These are phyloP conservation scores for Saccharomycopsis guyanensis DNA, from an alignment of 805 yeast genomes.

Conservation along the genomic window DNA sequence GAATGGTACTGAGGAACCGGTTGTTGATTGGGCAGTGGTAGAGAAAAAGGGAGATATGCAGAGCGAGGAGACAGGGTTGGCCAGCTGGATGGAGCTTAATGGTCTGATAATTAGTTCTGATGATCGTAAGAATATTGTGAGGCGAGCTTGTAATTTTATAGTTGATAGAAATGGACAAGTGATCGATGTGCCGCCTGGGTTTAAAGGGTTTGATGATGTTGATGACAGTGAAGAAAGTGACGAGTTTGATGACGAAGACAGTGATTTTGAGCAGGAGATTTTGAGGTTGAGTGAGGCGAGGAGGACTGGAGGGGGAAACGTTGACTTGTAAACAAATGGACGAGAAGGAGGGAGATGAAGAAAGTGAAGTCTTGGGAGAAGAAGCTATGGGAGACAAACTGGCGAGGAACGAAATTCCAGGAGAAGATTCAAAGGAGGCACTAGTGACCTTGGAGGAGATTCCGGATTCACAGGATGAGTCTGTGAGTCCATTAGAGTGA, in stretches of 20 bases:
- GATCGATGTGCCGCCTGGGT: slow-evolving; percentile 5
- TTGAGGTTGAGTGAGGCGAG: not conserved
- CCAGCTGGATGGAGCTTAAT: not conserved
- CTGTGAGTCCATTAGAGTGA: too few relatives aligned
- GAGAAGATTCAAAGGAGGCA: too few relatives aligned
- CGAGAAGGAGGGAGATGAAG: not conserved
- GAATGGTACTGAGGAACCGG: not conserved
- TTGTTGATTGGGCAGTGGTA: slow-evolving; percentile 17
- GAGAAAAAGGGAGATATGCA: slow-evolving; percentile 9
- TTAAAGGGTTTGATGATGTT: slow-evolving; percentile 2
- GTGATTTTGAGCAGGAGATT: slow-evolving; percentile 3
- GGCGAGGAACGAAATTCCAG: not conserved
- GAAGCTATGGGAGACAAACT: not conserved
- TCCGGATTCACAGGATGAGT: not conserved
- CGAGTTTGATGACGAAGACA: not conserved
- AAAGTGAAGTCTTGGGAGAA: not conserved
- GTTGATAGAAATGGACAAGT: not conserved
- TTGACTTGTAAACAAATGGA: slow-evolving; percentile 1
- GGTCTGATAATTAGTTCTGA: not conserved
- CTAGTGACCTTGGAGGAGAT: too few relatives aligned
- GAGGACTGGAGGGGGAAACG: not conserved
- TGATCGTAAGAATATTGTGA: not conserved
- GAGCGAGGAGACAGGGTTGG: too few relatives aligned
- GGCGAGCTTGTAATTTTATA: slow-evolving; percentile 3
- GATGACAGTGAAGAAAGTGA: not conserved